phyloP scores from a whole-genome alignment of 1,284 basidiomycete genomes.

The Pholiota adiposa region DNA sequence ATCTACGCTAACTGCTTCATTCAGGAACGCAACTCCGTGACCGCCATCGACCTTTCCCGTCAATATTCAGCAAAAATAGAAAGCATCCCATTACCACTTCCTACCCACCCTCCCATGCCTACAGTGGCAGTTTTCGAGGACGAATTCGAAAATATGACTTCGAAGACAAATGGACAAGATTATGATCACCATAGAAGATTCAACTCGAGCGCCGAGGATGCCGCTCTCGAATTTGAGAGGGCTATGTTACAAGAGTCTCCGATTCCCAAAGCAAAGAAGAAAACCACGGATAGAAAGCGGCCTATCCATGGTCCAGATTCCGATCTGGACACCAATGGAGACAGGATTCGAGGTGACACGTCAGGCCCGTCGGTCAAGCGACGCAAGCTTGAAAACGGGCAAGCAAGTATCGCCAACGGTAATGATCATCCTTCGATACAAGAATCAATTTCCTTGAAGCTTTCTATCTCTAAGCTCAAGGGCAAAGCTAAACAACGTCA shows the following conservation, averaged over 20 bases:
- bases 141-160: constrained; percentile 32
- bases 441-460: constrained; percentile 30
- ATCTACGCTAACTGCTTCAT: constrained; percentile 4
- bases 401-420: constrained; percentile 30
- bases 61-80: constrained; percentile 68
- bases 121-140: constrained; percentile 42
- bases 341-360: constrained; percentile 31
- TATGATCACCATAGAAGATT: constrained; percentile 29
- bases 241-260: constrained; percentile 38
- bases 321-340: constrained; percentile 57
- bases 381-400: constrained; percentile 50
- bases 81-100: constrained; percentile 57
- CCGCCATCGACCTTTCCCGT: constrained; percentile 64
- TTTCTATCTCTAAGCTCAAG: constrained; percentile 36
- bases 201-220: constrained; percentile 38
- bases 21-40: constrained; percentile 69
- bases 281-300: constrained; percentile 55
- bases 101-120: constrained; percentile 45
- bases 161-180: constrained; percentile 25
- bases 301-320: constrained; percentile 49
- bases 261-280: constrained; percentile 37
- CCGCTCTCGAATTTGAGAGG: constrained; percentile 42
- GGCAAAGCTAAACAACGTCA: constrained; percentile 39
- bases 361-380: constrained; percentile 50
- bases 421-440: constrained; percentile 28